Percentiles rank a stretch among this genome's conserved stretches.
These are phyloP conservation scores for Speleostelium caveatum DNA, from an alignment of 78 protist genomes.

Conservation along the genomic window DNA sequence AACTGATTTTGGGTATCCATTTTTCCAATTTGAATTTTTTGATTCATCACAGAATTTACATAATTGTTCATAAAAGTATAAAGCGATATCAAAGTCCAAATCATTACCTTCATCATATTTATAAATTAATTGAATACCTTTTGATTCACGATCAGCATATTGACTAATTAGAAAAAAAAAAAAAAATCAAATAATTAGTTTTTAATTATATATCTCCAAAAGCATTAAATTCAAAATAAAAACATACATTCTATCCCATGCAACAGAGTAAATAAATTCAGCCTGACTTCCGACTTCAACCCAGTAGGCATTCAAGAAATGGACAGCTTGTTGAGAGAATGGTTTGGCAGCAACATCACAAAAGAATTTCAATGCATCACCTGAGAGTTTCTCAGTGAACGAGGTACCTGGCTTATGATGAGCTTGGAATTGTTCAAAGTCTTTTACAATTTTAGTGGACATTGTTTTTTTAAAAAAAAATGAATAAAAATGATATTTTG, in stretches of 20 bases:
- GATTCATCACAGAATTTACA: conserved; percentile 84
- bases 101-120: conserved; percentile 85
- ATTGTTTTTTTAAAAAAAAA: too few species aligned
- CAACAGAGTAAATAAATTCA: conserved; percentile 77
- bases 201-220: too few species aligned
- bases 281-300: conserved; percentile 62
- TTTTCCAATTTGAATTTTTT: conserved; percentile 55
- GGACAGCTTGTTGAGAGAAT: conserved; percentile 88
- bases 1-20: conserved; percentile 21
- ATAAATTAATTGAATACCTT: conserved; percentile 80
- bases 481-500: too few species aligned
- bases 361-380: conserved; percentile 80
- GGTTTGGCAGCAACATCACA: conserved; percentile 41
- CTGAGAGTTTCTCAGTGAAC: conserved; percentile 78
- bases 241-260: conserved; percentile 59
- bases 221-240: too few species aligned
- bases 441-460: too few species aligned
- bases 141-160: conserved; percentile 84
- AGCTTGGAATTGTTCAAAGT: too few species aligned
- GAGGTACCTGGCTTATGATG: conserved; percentile 58
- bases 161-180: too few species aligned
- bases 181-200: too few species aligned
- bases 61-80: conserved; percentile 82
- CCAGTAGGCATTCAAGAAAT: conserved; percentile 87
- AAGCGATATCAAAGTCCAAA: conserved; percentile 83